Conservation (phyloP, 2,329 filamentous ascomycete genomes). For the Ceratocystis ficicola region DNA sequence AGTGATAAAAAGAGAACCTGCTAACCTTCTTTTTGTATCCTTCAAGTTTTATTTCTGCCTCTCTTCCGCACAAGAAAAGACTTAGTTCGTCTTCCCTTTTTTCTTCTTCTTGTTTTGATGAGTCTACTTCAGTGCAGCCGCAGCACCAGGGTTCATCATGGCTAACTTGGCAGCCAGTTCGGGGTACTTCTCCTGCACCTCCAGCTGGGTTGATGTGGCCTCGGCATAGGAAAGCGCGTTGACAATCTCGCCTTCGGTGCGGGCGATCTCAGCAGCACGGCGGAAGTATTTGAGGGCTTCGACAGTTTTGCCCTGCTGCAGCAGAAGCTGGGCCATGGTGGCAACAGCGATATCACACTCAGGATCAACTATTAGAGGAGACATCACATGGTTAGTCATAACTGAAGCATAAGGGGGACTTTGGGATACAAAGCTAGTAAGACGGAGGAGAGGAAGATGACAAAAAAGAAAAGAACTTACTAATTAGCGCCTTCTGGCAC, state of each 20-base stretch:
- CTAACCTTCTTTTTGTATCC: background rate
- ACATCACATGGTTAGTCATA: slow-evolving; percentile 14
- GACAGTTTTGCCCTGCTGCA: slow-evolving; percentile 94
- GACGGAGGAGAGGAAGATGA: background rate
- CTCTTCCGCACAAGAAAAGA: background rate
- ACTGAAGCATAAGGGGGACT: background rate
- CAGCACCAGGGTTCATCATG: slow-evolving; percentile 22
- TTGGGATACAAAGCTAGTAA: background rate
- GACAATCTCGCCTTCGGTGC: slow-evolving; percentile 90
- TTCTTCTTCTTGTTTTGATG: background rate
- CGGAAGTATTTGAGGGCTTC: slow-evolving; percentile 96
- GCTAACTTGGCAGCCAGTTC: slow-evolving; percentile 58
- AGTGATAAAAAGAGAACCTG: background rate
- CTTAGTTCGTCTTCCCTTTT: background rate
- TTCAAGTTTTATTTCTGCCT: background rate
- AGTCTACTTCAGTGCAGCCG: slow-evolving; percentile 4
- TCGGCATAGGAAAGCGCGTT: slow-evolving; percentile 96
- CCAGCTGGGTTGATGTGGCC: slow-evolving; percentile 87
- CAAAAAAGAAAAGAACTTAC: slow-evolving; percentile 43
- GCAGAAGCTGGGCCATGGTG: slow-evolving; percentile 92
- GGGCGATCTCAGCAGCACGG: slow-evolving; percentile 81
- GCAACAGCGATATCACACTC: slow-evolving; percentile 98
- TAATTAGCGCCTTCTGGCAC: slow-evolving; percentile 93
- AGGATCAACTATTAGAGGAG: slow-evolving; percentile 59
- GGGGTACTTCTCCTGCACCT: slow-evolving; percentile 79